Conservation (phyloP, 176 grass and related monocot species). For the Elaeis guineensis region DNA sequence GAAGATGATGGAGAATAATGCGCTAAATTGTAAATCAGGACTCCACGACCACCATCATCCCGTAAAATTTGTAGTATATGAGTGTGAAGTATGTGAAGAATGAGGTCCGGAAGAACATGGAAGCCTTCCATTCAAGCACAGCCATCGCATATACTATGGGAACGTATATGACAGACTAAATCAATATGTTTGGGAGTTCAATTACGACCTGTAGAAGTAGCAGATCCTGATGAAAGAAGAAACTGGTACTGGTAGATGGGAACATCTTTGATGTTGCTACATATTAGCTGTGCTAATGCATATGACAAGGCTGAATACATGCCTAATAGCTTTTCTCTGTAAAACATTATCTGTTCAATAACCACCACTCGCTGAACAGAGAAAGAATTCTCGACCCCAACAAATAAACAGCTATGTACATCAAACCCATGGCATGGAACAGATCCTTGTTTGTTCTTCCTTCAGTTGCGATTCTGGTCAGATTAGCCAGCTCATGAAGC, state of each 20-base stretch:
- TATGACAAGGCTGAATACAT: too few relatives aligned
- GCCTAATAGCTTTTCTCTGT: slow-evolving; percentile 45
- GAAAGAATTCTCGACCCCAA: slow-evolving; percentile 62
- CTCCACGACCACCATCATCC: slow-evolving; percentile 89
- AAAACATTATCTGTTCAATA: slow-evolving; percentile 79
- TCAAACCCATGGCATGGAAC: slow-evolving; percentile 83
- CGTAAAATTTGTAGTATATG: slow-evolving; percentile 82
- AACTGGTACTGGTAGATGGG: too few relatives aligned
- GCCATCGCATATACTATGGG: slow-evolving; percentile 66
- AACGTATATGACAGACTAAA: slow-evolving; percentile 33
- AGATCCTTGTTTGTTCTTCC: slow-evolving; percentile 45
- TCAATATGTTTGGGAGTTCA: too few relatives aligned
- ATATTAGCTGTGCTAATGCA: too few relatives aligned
- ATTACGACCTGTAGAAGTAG: too few relatives aligned
- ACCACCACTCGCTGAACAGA: slow-evolving; percentile 78
- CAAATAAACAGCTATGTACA: slow-evolving; percentile 80
- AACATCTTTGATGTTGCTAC: too few relatives aligned
- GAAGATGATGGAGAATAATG: slow-evolving; percentile 63
- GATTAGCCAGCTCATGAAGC: slow-evolving; percentile 3
- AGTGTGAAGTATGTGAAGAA: slow-evolving; percentile 98
- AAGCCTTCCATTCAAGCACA: slow-evolving; percentile 67
- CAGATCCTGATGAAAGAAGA: too few relatives aligned
- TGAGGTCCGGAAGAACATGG: slow-evolving; percentile 81
- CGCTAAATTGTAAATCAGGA: slow-evolving; percentile 61
- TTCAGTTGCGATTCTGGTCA: slow-evolving; percentile 6